Evolutionary conservation across 225 moss, liverwort and hornwort genomes (phyloP).

Genomic region (Physcomitrellopsis africana): DNA sequence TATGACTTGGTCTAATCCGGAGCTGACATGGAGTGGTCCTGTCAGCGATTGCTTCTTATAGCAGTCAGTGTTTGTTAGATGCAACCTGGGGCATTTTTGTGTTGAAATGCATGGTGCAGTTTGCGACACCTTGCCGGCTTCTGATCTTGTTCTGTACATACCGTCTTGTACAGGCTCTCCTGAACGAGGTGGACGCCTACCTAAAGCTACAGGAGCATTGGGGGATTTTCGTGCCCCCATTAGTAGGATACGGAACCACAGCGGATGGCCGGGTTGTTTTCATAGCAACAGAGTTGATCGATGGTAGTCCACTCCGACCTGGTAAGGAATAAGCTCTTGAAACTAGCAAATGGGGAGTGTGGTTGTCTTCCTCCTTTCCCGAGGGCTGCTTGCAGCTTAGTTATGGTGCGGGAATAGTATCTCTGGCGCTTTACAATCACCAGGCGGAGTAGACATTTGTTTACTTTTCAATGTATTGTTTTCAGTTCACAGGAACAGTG

Average conservation of each 20-base stretch:
- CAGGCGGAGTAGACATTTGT: background rate
- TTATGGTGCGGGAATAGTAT: background rate
- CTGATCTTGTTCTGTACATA: constrained; percentile 5
- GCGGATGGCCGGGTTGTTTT: background rate
- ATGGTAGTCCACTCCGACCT: constrained; percentile 18
- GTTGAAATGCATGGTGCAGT: constrained; percentile 4
- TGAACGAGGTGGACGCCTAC: too few relatives aligned
- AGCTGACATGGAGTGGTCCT: background rate
- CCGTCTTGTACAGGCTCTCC: too few relatives aligned
- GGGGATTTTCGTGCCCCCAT: too few relatives aligned
- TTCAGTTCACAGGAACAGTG: constrained; percentile 4
- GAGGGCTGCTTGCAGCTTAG: background rate
- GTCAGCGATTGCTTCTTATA: background rate
- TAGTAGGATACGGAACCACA: constrained; percentile 30
- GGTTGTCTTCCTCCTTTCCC: too few relatives aligned
- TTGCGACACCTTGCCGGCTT: background rate
- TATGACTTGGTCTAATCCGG: background rate
- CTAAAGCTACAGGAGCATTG: too few relatives aligned
- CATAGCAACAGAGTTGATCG: constrained; percentile 32
- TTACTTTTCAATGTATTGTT: constrained; percentile 11
- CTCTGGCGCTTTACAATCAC: background rate
- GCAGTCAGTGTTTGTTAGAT: background rate
- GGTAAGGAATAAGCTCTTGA: constrained; percentile 10
- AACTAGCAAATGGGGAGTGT: background rate
- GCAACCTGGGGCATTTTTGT: background rate